Conservation (phyloP, 331 rosid species). For the Quercus phellos region DNA sequence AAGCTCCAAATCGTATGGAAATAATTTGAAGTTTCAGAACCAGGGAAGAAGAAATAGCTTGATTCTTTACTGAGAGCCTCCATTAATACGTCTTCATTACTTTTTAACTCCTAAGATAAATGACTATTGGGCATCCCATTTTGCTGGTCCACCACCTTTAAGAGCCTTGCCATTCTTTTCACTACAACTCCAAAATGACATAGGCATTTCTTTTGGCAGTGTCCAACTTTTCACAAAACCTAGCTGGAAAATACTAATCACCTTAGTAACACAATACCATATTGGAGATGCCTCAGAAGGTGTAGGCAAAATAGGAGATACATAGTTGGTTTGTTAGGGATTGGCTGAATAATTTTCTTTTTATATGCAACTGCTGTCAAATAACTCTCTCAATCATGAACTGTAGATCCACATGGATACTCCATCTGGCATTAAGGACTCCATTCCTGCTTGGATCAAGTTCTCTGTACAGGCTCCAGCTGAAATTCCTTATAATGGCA, state of each 20-base stretch:
- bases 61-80: neutral
- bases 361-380: neutral
- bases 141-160: neutral
- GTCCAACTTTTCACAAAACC: neutral
- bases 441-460: constrained; percentile 97
- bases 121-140: neutral
- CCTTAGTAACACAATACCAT: neutral
- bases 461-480: constrained; percentile 84
- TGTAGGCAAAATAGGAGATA: neutral
- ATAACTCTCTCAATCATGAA: constrained; percentile 14
- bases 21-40: neutral
- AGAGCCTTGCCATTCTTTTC: neutral
- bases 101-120: neutral
- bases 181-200: neutral
- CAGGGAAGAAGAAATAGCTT: neutral
- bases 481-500: constrained; percentile 81
- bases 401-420: constrained; percentile 85
- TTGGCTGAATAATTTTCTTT: neutral
- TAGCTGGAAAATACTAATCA: neutral
- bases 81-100: neutral
- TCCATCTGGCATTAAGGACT: constrained; percentile 86
- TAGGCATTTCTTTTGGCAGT: too few species aligned
- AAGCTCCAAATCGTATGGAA: neutral
- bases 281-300: too few species aligned
- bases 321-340: neutral